phyloP scores from a whole-genome alignment of 1,284 basidiomycete species.

The Phenoliferia sp. region DNA sequence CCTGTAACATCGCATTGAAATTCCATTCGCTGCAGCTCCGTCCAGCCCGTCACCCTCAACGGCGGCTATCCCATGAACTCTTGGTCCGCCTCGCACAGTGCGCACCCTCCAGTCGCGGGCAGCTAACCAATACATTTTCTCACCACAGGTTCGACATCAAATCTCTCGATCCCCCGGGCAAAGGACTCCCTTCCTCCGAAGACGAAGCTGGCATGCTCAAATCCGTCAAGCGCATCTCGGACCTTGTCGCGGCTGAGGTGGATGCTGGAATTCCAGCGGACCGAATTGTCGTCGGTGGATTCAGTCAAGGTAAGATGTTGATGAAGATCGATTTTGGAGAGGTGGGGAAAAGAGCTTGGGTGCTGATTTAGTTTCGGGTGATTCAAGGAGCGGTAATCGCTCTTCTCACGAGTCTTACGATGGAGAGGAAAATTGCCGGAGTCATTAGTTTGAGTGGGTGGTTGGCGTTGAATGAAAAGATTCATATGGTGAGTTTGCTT shows the following conservation, averaged over 20 bases:
- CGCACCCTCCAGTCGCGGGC: neutral
- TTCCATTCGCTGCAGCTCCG: slow-evolving; percentile 42
- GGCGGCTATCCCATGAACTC: slow-evolving; percentile 55
- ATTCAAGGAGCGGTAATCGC: slow-evolving; percentile 61
- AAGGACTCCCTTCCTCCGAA: slow-evolving; percentile 58
- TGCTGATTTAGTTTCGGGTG: no score
- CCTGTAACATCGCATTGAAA: slow-evolving; percentile 37
- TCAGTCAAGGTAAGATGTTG: slow-evolving; percentile 59
- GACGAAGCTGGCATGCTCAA: slow-evolving; percentile 63
- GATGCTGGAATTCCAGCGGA: slow-evolving; percentile 61
- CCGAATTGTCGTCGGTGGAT: slow-evolving; percentile 66
- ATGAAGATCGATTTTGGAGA: neutral
- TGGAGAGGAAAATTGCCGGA: slow-evolving; percentile 65
- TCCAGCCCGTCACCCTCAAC: slow-evolving; percentile 61
- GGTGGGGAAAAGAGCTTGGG: neutral
- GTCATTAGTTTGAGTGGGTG: slow-evolving; percentile 69
- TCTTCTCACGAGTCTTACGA: slow-evolving; percentile 64
- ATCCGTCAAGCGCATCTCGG: slow-evolving; percentile 58
- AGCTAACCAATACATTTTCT: neutral
- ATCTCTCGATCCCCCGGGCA: slow-evolving; percentile 53
- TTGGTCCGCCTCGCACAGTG: slow-evolving; percentile 49
- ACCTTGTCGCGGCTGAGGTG: slow-evolving; percentile 68
- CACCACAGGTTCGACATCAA: slow-evolving; percentile 63
- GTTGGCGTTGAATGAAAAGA: slow-evolving; percentile 61
- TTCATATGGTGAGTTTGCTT: slow-evolving; percentile 54